Conservation (phyloP, 352 stramenopile species). For the Globisporangium solare region DNA sequence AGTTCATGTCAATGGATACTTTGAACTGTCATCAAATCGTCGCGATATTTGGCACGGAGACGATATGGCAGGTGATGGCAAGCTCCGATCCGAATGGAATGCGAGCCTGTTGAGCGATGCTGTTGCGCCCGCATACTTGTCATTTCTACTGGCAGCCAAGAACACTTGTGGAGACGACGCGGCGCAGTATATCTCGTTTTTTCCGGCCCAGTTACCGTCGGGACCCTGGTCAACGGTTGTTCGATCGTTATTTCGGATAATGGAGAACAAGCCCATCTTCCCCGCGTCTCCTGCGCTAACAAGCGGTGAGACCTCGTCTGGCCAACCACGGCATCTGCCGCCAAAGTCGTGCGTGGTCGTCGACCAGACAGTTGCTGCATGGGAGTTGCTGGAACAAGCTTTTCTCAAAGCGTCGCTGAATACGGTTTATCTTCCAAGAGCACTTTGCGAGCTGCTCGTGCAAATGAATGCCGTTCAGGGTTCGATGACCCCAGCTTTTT, state of each 20-base stretch:
- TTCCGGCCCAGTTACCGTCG: constrained; percentile 41
- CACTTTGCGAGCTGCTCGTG: constrained; percentile 37
- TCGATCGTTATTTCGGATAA: constrained; percentile 45
- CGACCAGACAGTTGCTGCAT: constrained; percentile 37
- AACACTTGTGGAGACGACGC: constrained; percentile 28
- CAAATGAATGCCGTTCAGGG: constrained; percentile 45
- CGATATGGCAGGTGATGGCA: constrained; percentile 76
- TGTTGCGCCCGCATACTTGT: constrained; percentile 69
- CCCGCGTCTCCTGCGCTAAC: constrained; percentile 21
- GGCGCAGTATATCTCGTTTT: constrained; percentile 42
- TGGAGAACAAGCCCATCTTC: constrained; percentile 47
- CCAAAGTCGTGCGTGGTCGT: constrained; percentile 37
- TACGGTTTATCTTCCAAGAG: constrained; percentile 31
- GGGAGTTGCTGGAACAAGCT: constrained; percentile 36
- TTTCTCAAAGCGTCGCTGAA: constrained; percentile 21
- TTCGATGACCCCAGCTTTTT: constrained; percentile 50
- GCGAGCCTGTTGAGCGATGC: constrained; percentile 57
- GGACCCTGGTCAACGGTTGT: constrained; percentile 51
- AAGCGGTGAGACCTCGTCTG: background rate
- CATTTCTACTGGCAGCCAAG: constrained; percentile 55
- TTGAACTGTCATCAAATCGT: constrained; percentile 89
- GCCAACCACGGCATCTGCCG: constrained; percentile 17
- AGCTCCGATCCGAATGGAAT: constrained; percentile 79
- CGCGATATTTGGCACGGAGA: constrained; percentile 83
- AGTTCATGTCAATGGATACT: constrained; percentile 93